Evolutionary conservation across 2,329 filamentous ascomycete species (phyloP).

Genomic region (Colletotrichum melonis): DNA sequence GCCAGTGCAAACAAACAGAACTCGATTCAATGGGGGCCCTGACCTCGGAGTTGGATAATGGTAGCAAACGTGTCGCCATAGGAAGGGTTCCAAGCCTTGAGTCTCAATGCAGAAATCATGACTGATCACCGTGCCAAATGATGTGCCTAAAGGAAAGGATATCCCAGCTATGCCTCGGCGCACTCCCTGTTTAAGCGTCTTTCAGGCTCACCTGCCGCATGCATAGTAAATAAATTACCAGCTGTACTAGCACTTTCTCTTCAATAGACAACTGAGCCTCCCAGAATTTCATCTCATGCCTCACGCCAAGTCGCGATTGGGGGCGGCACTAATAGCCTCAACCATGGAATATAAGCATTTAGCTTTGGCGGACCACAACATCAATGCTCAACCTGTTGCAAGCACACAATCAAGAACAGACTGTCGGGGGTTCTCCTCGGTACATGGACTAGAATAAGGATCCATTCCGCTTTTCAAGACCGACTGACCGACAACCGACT

Average conservation of each 20-base stretch:
- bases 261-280: background rate
- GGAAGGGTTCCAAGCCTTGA: background rate
- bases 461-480: background rate
- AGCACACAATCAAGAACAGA: background rate
- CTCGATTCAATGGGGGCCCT: background rate
- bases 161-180: background rate
- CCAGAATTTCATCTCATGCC: background rate
- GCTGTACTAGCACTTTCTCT: background rate
- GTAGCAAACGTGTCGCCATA: background rate
- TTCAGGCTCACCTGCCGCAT: background rate
- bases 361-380: background rate
- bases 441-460: background rate
- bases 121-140: background rate
- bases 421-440: background rate
- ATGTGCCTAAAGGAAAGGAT: background rate
- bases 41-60: background rate
- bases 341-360: background rate
- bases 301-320: background rate
- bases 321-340: background rate
- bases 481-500: background rate
- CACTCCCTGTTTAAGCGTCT: background rate
- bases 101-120: conserved; percentile 2
- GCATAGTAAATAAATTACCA: background rate
- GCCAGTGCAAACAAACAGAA: conserved; percentile 7
- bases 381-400: background rate